Percentiles rank a stretch among this genome's conserved stretches.
phyloP scores from a whole-genome alignment of 306 rosid species.

The Luffa aegyptiaca region DNA sequence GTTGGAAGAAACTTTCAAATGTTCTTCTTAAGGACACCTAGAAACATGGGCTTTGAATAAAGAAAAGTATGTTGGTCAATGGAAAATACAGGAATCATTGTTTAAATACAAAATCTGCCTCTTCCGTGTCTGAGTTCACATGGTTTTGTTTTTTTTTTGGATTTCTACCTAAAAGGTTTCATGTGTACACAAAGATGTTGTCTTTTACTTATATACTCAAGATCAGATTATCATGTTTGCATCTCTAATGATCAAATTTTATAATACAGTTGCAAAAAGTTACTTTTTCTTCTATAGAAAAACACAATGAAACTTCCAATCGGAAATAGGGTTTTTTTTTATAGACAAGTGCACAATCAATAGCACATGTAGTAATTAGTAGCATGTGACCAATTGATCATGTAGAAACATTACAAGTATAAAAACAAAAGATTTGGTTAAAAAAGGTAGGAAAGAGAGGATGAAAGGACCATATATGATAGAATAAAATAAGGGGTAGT shows the following conservation, averaged over 20 bases:
- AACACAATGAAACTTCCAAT: neutral
- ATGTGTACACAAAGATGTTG: too few species aligned
- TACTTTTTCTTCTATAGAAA: neutral
- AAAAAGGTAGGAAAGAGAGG: neutral
- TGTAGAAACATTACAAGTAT: neutral
- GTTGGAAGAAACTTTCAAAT: neutral
- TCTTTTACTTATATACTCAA: neutral
- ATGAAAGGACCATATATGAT: neutral
- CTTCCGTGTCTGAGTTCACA: too few species aligned
- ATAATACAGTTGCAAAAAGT: too few species aligned
- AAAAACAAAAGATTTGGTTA: neutral
- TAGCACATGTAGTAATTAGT: neutral
- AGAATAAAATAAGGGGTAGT: conserved; percentile 36
- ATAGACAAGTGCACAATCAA: neutral
- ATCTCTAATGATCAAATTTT: too few species aligned
- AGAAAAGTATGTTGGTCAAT: neutral
- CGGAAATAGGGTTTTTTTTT: neutral
- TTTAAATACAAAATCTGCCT: too few species aligned
- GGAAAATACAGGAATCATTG: too few species aligned
- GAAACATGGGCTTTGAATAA: neutral
- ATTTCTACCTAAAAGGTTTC: too few species aligned
- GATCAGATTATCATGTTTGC: neutral
- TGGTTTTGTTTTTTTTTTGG: too few species aligned
- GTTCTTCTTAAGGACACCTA: neutral
- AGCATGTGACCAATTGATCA: neutral